phyloP scores from a whole-genome alignment of 164 flowering plant species.

The Vitis riparia region DNA sequence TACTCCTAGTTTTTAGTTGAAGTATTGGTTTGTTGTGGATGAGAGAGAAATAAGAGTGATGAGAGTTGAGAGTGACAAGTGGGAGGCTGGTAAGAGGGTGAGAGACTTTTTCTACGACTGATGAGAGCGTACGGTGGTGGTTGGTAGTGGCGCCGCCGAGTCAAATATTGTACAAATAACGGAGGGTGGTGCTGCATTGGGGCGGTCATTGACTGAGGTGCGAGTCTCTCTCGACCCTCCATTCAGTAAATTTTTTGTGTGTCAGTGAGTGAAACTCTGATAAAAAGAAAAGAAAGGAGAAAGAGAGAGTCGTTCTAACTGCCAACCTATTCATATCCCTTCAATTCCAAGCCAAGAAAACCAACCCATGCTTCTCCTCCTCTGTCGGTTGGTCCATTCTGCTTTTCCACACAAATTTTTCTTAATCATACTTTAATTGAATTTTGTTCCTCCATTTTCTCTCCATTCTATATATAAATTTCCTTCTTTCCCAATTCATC shows the following conservation, averaged over 20 bases:
- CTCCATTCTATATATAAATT: neutral
- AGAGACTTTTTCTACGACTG: constrained; percentile 54
- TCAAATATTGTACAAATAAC: constrained; percentile 19
- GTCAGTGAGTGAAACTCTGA: neutral
- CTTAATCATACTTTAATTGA: no score
- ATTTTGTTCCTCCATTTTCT: neutral
- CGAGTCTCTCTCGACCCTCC: constrained; percentile 28
- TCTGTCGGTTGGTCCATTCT: constrained; percentile 46
- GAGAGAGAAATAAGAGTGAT: constrained; percentile 13
- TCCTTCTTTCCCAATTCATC: neutral
- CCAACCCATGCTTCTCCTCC: constrained; percentile 33
- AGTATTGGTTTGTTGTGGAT: constrained; percentile 18
- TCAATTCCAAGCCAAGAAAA: constrained; percentile 76
- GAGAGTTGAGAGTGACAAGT: constrained; percentile 44
- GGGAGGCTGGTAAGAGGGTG: constrained; percentile 34
- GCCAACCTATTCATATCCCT: constrained; percentile 59
- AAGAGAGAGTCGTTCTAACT: constrained; percentile 34
- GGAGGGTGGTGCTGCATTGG: constrained; percentile 24
- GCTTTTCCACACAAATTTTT: constrained; percentile 24
- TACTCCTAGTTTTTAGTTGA: constrained; percentile 34
- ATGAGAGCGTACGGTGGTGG: neutral
- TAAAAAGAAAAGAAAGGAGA: neutral
- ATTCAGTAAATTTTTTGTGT: constrained; percentile 4
- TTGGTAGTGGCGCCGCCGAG: constrained; percentile 39
- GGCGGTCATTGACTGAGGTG: constrained; percentile 10